A percentile compares a stretch with the other conserved stretches of the same genome.
Evolutionary conservation across 2,329 filamentous ascomycete genomes (phyloP).

Genomic region (Verticillium tricorpus): DNA sequence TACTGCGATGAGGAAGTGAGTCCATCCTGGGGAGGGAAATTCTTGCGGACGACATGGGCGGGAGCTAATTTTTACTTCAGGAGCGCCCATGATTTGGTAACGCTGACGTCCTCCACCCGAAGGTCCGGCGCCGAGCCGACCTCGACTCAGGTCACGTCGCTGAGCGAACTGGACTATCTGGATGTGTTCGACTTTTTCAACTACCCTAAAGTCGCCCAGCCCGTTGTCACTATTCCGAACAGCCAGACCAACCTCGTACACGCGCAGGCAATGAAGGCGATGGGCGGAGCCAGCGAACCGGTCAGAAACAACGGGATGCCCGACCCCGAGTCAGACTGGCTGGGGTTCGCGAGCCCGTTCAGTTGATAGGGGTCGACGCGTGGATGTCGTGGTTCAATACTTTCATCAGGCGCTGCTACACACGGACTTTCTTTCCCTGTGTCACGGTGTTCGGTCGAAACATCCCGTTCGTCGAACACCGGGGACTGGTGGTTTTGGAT

Average conservation of each 20-base stretch:
- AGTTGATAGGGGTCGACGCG: slow-evolving; percentile 3
- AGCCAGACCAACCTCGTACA: slow-evolving; percentile 7
- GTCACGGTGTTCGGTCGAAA: not conserved
- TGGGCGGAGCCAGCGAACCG: slow-evolving; percentile 15
- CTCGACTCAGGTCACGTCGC: slow-evolving; percentile 31
- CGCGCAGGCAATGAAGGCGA: slow-evolving; percentile 11
- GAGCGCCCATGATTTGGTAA: slow-evolving; percentile 33
- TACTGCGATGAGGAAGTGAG: slow-evolving; percentile 34
- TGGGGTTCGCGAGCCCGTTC: slow-evolving; percentile 14
- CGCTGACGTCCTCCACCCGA: slow-evolving; percentile 27
- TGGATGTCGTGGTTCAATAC: not conserved
- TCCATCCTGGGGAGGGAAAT: not conserved
- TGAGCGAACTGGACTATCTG: slow-evolving; percentile 36
- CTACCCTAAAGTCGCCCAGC: slow-evolving; percentile 28
- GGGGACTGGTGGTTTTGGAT: not conserved
- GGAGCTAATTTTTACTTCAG: slow-evolving; percentile 16
- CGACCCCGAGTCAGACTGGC: slow-evolving; percentile 26
- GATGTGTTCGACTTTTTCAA: slow-evolving; percentile 43
- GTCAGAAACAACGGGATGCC: slow-evolving; percentile 19
- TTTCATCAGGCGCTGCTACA: not conserved
- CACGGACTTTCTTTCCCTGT: not conserved
- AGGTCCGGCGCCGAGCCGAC: slow-evolving; percentile 32
- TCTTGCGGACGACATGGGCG: not conserved
- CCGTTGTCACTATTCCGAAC: slow-evolving; percentile 16
- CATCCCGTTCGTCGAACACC: not conserved